These are phyloP conservation scores for Pleodorina starrii DNA, from an alignment of 139 green algal genomes.

Conservation along the genomic window DNA sequence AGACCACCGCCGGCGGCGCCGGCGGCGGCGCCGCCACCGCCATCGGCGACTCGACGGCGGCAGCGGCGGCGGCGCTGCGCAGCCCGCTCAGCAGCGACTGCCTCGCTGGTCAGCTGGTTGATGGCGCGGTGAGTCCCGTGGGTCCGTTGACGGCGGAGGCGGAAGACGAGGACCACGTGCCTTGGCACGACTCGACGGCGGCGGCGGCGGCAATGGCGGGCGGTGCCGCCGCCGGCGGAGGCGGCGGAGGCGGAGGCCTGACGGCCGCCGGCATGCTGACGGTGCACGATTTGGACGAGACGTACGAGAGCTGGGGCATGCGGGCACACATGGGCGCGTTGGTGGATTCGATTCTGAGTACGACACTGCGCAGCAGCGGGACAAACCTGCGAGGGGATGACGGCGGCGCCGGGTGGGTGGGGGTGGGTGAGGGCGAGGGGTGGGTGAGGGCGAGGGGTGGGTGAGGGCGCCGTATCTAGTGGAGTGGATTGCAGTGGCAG, in stretches of 20 bases:
- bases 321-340: constrained; percentile 22
- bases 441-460: too few relatives aligned
- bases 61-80: background rate
- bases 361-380: background rate
- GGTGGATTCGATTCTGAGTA: constrained; percentile 34
- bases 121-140: background rate
- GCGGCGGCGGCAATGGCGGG: too few relatives aligned
- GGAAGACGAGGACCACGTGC: background rate
- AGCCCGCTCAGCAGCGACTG: background rate
- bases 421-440: too few relatives aligned
- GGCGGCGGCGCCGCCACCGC: too few relatives aligned
- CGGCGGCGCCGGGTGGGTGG: background rate
- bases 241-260: background rate
- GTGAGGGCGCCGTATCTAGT: too few relatives aligned
- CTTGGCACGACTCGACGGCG: background rate
- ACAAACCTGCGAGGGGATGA: background rate
- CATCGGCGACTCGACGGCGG: too few relatives aligned
- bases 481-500: too few relatives aligned
- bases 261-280: constrained; percentile 6
- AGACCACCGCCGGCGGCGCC: background rate
- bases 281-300: constrained; percentile 39
- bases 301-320: constrained; percentile 33
- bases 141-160: background rate
- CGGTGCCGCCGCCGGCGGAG: too few relatives aligned
- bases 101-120: background rate